phyloP scores from a whole-genome alignment of 1,139 yeast species.

The Wickerhamiella infanticola region DNA sequence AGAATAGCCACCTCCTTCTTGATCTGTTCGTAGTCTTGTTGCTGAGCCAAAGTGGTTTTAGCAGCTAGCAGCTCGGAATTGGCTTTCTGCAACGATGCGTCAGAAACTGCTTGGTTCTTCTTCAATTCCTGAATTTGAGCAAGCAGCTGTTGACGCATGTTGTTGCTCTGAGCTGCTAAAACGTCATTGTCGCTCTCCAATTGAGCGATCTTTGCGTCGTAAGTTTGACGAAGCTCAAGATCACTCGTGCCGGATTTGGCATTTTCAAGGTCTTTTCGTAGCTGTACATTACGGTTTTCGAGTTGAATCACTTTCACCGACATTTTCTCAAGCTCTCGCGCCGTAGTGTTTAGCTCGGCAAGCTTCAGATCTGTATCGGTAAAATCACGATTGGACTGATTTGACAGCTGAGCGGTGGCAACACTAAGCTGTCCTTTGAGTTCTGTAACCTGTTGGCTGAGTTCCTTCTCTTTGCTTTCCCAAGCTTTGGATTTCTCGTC shows the following conservation, averaged over 20 bases:
- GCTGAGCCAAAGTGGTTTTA: slow-evolving; percentile 43
- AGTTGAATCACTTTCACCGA: slow-evolving; percentile 54
- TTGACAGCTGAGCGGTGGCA: slow-evolving; percentile 18
- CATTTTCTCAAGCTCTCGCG: slow-evolving; percentile 60
- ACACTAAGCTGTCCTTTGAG: slow-evolving; percentile 14
- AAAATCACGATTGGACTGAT: slow-evolving; percentile 14
- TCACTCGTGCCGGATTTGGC: slow-evolving; percentile 33
- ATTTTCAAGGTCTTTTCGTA: slow-evolving; percentile 47
- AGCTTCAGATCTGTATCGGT: slow-evolving; percentile 15
- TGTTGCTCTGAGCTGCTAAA: slow-evolving; percentile 32
- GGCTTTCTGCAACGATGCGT: slow-evolving; percentile 27
- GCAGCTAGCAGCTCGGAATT: slow-evolving; percentile 32
- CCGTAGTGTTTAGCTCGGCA: slow-evolving; percentile 48
- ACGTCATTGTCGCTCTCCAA: slow-evolving; percentile 39
- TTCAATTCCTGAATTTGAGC: slow-evolving; percentile 4
- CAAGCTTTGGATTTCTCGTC: slow-evolving; percentile 29
- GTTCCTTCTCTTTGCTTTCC: slow-evolving; percentile 31
- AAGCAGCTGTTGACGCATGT: background rate
- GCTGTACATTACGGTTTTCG: slow-evolving; percentile 62
- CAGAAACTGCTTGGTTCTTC: slow-evolving; percentile 24
- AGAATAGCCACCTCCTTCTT: slow-evolving; percentile 59
- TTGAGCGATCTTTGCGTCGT: slow-evolving; percentile 16
- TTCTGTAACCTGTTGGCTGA: slow-evolving; percentile 20
- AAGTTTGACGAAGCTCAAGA: slow-evolving; percentile 32
- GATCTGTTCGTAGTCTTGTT: slow-evolving; percentile 70